Evolutionary conservation across 1,139 yeast species (phyloP).

Genomic region (Pichia sp.): DNA sequence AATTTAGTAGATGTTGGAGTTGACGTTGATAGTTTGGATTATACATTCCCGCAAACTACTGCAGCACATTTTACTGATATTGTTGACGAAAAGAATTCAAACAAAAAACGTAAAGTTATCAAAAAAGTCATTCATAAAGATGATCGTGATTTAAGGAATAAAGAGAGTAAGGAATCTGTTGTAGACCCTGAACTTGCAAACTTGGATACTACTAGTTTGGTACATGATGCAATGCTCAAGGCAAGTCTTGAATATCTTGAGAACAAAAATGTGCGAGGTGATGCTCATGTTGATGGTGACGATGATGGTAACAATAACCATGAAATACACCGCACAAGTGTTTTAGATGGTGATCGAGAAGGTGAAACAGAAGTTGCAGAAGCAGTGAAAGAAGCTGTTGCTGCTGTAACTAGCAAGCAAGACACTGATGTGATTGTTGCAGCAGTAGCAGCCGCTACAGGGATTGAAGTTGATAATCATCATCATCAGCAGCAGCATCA

Average conservation of each 20-base stretch:
- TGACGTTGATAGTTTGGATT: constrained; percentile 12
- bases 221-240: constrained; percentile 60
- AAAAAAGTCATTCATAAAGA: background rate
- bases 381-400: constrained; percentile 26
- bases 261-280: constrained; percentile 29
- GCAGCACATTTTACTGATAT: constrained; percentile 12
- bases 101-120: background rate
- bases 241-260: constrained; percentile 40
- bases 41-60: constrained; percentile 15
- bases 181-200: constrained; percentile 62
- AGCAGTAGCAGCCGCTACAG: constrained; percentile 15
- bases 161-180: constrained; percentile 32
- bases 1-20: constrained; percentile 7
- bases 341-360: constrained; percentile 13
- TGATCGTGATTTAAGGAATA: background rate
- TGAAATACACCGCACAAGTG: too few species aligned
- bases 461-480: background rate
- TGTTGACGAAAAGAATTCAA: constrained; percentile 9
- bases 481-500: background rate
- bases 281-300: constrained; percentile 19
- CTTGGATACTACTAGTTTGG: constrained; percentile 40
- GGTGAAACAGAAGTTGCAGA: constrained; percentile 23
- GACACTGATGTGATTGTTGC: constrained; percentile 12
- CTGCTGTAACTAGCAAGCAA: constrained; percentile 13
- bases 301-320: too few species aligned